Conservation (phyloP, 2,329 filamentous ascomycete genomes). For the Epichloe sibirici region DNA sequence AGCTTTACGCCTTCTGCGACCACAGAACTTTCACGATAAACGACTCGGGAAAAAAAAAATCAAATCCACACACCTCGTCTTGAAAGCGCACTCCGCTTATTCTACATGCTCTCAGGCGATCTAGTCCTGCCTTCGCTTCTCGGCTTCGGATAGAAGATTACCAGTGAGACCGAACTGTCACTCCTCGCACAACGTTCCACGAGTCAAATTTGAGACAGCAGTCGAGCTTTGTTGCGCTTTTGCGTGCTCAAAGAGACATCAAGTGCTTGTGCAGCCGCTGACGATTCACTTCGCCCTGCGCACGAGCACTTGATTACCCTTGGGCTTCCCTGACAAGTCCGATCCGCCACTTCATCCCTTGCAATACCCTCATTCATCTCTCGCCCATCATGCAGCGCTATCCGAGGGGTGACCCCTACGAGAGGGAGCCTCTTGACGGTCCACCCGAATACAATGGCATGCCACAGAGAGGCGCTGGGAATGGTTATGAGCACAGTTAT, state of each 20-base stretch:
- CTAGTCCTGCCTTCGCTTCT: background rate
- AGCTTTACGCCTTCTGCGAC: background rate
- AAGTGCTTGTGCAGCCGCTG: background rate
- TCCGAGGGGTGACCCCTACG: slow-evolving; percentile 18
- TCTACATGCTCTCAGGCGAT: background rate
- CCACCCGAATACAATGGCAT: slow-evolving; percentile 1
- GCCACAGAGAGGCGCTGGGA: slow-evolving; percentile 5
- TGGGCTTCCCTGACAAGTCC: background rate
- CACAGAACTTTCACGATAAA: background rate
- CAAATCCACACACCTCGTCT: no score
- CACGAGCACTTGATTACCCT: background rate
- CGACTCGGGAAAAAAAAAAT: background rate
- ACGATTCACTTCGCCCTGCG: background rate
- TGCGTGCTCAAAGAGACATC: background rate
- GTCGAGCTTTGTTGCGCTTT: background rate
- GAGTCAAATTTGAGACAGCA: background rate
- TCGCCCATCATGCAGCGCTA: slow-evolving; percentile 20
- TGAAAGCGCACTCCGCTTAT: no score
- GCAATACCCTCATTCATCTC: background rate
- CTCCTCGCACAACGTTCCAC: background rate
- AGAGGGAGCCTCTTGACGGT: slow-evolving; percentile 24
- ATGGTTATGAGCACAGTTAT: slow-evolving; percentile 9
- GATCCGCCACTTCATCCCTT: no score
- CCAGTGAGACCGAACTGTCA: background rate
- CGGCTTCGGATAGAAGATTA: background rate